Conservation (phyloP, 1,139 yeast genomes). For the Taphrina flavorubra region DNA sequence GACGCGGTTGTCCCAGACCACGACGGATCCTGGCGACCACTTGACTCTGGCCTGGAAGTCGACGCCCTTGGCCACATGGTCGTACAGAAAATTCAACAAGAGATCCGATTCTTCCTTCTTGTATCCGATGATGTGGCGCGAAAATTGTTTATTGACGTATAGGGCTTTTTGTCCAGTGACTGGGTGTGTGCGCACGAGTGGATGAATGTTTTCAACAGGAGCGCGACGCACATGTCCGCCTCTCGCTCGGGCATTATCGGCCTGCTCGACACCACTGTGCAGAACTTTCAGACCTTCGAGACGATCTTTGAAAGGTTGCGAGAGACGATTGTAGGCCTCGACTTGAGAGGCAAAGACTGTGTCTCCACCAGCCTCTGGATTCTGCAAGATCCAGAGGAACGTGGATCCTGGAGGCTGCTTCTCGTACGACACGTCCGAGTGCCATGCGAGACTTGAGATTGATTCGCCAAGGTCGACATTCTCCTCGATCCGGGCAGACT, state of each 20-base stretch:
- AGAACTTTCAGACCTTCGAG: constrained; percentile 60
- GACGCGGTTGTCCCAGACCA: constrained; percentile 72
- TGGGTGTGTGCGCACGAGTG: constrained; percentile 64
- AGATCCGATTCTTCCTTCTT: constrained; percentile 63
- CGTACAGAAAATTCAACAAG: constrained; percentile 59
- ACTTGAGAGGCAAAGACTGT: constrained; percentile 63
- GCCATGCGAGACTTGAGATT: constrained; percentile 58
- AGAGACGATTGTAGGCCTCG: constrained; percentile 65
- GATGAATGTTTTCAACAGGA: constrained; percentile 61
- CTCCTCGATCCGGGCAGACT: constrained; percentile 38
- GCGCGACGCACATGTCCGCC: constrained; percentile 61
- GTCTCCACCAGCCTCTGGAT: constrained; percentile 66
- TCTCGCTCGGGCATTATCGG: constrained; percentile 54
- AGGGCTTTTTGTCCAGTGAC: constrained; percentile 62
- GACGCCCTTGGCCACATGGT: constrained; percentile 57
- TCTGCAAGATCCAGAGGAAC: constrained; percentile 60
- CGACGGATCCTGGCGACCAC: constrained; percentile 65
- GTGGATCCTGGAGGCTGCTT: constrained; percentile 69
- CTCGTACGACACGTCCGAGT: constrained; percentile 67
- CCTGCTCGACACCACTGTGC: constrained; percentile 62
- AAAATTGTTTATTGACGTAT: constrained; percentile 62
- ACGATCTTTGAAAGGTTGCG: constrained; percentile 60
- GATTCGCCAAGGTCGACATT: constrained; percentile 47
- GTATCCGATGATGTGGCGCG: constrained; percentile 63
- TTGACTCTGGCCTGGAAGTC: constrained; percentile 64